phyloP scores from a whole-genome alignment of 2,329 filamentous ascomycete species.

The Whalleya microplaca region DNA sequence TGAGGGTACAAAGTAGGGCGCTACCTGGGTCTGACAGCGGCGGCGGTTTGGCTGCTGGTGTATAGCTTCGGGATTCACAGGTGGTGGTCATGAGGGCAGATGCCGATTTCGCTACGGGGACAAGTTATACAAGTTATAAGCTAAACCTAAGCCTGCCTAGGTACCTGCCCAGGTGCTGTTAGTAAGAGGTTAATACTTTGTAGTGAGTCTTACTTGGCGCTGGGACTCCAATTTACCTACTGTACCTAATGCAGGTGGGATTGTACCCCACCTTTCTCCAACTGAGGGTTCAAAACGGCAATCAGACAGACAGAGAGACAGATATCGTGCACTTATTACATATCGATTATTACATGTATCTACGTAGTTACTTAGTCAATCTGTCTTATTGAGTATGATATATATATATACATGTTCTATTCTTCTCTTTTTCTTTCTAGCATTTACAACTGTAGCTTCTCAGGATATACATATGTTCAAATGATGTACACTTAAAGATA shows the following conservation, averaged over 20 bases:
- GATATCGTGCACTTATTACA: too few species aligned
- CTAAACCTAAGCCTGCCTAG: neutral
- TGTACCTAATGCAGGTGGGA: neutral
- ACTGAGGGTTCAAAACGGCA: constrained; percentile 1
- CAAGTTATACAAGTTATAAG: neutral
- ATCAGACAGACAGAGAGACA: neutral
- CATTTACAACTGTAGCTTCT: too few species aligned
- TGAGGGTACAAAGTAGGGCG: neutral
- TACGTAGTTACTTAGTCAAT: neutral
- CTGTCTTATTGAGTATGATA: neutral
- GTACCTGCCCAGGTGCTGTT: too few species aligned
- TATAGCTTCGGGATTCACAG: constrained; percentile 6
- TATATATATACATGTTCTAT: neutral
- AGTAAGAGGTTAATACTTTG: too few species aligned
- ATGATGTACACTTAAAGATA: too few species aligned
- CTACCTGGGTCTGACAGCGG: too few species aligned
- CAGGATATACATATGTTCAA: too few species aligned
- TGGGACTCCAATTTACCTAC: neutral
- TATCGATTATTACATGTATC: too few species aligned
- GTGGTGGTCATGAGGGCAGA: constrained; percentile 11
- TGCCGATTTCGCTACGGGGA: constrained; percentile 23
- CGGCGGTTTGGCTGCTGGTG: neutral
- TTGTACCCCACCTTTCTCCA: constrained; percentile 20
- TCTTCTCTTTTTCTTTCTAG: too few species aligned
- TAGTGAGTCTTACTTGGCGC: neutral